Evolutionary conservation across 768 basidiomycete genomes (phyloP).

Genomic region (Leccinum subtestaceum): DNA sequence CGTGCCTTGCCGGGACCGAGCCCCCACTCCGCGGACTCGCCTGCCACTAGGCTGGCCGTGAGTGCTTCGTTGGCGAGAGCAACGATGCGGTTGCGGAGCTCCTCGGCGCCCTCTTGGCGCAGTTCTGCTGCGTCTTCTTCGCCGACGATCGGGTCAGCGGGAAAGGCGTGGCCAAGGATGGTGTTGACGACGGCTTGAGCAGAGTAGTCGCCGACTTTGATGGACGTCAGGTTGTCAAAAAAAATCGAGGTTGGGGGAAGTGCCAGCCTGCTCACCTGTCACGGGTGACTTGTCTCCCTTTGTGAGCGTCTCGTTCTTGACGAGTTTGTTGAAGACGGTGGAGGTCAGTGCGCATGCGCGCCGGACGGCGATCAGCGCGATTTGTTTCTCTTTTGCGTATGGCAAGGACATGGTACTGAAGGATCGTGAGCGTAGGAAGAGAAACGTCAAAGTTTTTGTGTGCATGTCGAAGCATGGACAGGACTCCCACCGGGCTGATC

Average conservation of each 20-base stretch:
- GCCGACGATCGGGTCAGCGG: slow-evolving; percentile 84
- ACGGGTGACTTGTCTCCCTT: slow-evolving; percentile 94
- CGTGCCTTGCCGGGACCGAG: slow-evolving; percentile 59
- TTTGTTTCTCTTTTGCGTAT: slow-evolving; percentile 67
- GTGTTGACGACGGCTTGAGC: slow-evolving; percentile 90
- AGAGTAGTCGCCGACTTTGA: slow-evolving; percentile 88
- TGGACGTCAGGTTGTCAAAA: slow-evolving; percentile 21
- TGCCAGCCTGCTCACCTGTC: slow-evolving; percentile 51
- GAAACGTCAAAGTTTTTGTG: neutral
- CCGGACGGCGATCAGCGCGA: slow-evolving; percentile 81
- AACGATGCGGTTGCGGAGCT: slow-evolving; percentile 65
- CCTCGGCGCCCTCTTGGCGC: slow-evolving; percentile 40
- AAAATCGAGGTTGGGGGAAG: neutral
- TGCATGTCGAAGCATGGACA: too few relatives aligned
- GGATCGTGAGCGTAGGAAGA: neutral
- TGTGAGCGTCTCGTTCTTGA: slow-evolving; percentile 77
- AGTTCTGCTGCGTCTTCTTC: slow-evolving; percentile 81
- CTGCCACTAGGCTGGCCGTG: slow-evolving; percentile 45
- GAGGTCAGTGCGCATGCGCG: slow-evolving; percentile 60
- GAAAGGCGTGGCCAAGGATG: slow-evolving; percentile 76
- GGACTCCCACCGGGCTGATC: too few relatives aligned
- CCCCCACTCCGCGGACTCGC: slow-evolving; percentile 68
- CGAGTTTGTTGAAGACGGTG: slow-evolving; percentile 81
- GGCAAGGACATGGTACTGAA: slow-evolving; percentile 47
- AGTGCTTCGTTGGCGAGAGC: slow-evolving; percentile 82